phyloP scores from a whole-genome alignment of 73 alveolate species.

The Paramecium biaurelia region DNA sequence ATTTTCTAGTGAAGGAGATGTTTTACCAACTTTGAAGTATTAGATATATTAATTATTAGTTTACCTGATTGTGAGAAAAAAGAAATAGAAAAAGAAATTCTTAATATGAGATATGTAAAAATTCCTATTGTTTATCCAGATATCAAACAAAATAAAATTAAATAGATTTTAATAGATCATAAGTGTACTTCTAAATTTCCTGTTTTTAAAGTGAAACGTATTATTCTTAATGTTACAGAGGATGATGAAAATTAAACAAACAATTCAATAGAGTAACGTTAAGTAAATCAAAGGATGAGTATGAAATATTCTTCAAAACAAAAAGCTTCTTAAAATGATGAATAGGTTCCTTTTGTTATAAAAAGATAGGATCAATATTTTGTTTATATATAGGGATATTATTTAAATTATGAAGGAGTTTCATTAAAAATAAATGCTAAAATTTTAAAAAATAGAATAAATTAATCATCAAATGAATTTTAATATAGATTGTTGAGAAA shows the following conservation, averaged over 20 bases:
- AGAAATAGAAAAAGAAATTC: neutral
- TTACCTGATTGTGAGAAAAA: conserved; percentile 11
- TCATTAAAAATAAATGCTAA: neutral
- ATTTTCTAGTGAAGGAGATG: neutral
- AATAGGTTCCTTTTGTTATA: neutral
- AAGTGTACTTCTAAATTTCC: neutral
- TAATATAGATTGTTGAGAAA: neutral
- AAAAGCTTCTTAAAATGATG: neutral
- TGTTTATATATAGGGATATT: neutral
- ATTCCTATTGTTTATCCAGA: neutral
- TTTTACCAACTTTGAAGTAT: neutral
- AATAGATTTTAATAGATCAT: neutral
- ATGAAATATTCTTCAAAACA: neutral
- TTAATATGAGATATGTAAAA: neutral
- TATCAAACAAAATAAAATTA: neutral
- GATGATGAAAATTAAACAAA: neutral
- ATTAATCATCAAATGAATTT: neutral
- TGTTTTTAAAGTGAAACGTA: neutral
- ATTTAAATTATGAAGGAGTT: neutral
- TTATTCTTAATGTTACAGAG: neutral
- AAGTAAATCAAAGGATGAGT: neutral
- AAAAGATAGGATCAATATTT: neutral
- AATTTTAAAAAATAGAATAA: neutral
- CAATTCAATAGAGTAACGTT: neutral
- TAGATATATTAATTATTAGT: neutral